These are phyloP conservation scores for Neonectria punicea DNA, from an alignment of 2,329 filamentous ascomycete species.

Conservation along the genomic window DNA sequence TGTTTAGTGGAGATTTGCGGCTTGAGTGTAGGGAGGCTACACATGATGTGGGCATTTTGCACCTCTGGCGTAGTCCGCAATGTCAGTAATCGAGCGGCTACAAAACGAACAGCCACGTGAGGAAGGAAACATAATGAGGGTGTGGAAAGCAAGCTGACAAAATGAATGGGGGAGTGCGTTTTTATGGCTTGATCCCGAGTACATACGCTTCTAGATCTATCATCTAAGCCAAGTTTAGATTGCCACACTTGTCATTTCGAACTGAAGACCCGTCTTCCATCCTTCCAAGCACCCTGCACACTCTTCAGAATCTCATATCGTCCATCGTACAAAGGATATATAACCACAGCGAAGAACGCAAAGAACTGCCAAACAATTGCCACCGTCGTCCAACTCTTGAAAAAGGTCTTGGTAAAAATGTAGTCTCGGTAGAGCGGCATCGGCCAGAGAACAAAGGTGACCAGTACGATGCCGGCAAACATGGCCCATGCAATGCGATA, in stretches of 20 bases:
- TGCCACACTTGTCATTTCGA: not conserved
- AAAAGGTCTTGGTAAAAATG: constrained; percentile 17
- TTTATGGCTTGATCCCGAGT: too few species aligned
- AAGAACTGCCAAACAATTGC: constrained; percentile 25
- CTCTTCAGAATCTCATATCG: constrained; percentile 19
- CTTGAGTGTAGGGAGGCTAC: too few species aligned
- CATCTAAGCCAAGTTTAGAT: not conserved
- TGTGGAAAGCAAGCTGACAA: too few species aligned
- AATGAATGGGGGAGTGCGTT: not conserved
- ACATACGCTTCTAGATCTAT: too few species aligned
- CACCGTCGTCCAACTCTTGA: constrained; percentile 18
- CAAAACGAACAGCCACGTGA: too few species aligned
- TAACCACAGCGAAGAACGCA: constrained; percentile 15
- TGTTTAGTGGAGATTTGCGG: too few species aligned
- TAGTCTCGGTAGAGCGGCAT: constrained; percentile 19
- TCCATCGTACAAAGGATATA: constrained; percentile 17
- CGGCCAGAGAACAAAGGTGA: constrained; percentile 21
- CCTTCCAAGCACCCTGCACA: not conserved
- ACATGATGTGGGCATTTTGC: too few species aligned
- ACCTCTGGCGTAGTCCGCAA: too few species aligned
- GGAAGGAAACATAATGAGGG: too few species aligned
- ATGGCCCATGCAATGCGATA: constrained; percentile 15
- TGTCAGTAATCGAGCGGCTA: too few species aligned
- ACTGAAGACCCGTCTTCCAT: not conserved
- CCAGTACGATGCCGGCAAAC: constrained; percentile 10